Conservation (phyloP, 441 rosid genomes). For the Brassica hybrid region DNA sequence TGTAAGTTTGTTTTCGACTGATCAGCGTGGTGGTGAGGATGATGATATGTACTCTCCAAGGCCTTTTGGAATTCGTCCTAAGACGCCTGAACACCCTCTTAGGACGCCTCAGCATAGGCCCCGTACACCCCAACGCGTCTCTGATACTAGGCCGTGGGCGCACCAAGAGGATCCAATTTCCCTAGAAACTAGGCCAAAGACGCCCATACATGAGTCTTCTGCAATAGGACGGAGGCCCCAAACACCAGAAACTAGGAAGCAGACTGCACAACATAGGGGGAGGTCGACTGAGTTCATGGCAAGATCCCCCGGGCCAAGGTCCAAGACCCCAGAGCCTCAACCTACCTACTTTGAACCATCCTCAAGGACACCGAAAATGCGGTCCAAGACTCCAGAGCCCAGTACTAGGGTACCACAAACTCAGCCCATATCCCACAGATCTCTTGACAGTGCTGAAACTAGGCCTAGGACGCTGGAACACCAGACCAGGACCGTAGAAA, state of each 20-base stretch:
- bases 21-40: constrained; percentile 25
- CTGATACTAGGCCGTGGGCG: constrained; percentile 33
- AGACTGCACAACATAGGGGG: constrained; percentile 29
- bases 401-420: constrained; percentile 28
- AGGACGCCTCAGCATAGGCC: constrained; percentile 40
- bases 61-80: constrained; percentile 30
- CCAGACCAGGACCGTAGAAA: not conserved
- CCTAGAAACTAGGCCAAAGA: too few species aligned
- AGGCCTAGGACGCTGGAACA: constrained; percentile 32
- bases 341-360: constrained; percentile 31
- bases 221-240: constrained; percentile 32
- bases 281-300: constrained; percentile 38
- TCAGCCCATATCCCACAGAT: constrained; percentile 36
- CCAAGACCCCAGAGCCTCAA: constrained; percentile 46
- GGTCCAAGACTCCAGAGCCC: constrained; percentile 43
- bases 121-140: constrained; percentile 28
- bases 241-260: constrained; percentile 38
- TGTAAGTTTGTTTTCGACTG: not conserved
- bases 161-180: too few species aligned
- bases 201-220: constrained; percentile 32
- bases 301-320: constrained; percentile 32
- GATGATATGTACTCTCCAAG: constrained; percentile 38
- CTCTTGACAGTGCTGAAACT: constrained; percentile 28
- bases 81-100: constrained; percentile 43
- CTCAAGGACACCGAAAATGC: constrained; percentile 14